Conservation (phyloP, 331 rosid species). For the Malus hybrid region DNA sequence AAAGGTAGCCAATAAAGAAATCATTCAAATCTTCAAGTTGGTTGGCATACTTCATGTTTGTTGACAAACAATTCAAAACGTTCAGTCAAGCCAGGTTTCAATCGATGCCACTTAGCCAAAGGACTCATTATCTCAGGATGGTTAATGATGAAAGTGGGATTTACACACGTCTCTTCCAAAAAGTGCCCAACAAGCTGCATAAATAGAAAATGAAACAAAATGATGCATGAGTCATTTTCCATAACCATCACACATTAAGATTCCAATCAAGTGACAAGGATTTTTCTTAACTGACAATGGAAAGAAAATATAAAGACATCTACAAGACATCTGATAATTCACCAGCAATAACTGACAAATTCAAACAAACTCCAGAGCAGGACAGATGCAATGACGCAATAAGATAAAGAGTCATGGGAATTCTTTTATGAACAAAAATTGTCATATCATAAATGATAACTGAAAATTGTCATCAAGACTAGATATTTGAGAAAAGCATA, state of each 20-base stretch:
- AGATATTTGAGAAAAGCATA: background rate
- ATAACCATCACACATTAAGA: background rate
- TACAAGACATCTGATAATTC: background rate
- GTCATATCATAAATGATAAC: background rate
- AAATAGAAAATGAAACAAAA: background rate
- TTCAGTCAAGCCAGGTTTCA: constrained; percentile 72
- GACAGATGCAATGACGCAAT: background rate
- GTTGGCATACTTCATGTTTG: constrained; percentile 66
- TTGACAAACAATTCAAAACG: constrained; percentile 84
- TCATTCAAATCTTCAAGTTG: background rate
- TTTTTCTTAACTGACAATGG: background rate
- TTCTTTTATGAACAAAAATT: background rate
- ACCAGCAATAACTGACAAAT: background rate
- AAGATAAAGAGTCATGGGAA: background rate
- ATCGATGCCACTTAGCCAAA: constrained; percentile 93
- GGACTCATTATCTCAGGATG: constrained; percentile 98
- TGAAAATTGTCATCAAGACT: background rate
- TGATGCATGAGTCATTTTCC: background rate
- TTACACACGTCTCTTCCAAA: constrained; percentile 80
- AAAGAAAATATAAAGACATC: background rate
- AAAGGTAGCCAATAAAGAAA: background rate
- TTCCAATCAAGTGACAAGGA: background rate
- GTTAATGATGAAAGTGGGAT: constrained; percentile 75
- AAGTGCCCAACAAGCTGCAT: constrained; percentile 92
- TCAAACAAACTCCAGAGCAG: background rate